Evolutionary conservation across 768 basidiomycete genomes (phyloP), one percentile per base, ranked within the genome.

Genomic region (Tremella yokohamensis): DNA sequence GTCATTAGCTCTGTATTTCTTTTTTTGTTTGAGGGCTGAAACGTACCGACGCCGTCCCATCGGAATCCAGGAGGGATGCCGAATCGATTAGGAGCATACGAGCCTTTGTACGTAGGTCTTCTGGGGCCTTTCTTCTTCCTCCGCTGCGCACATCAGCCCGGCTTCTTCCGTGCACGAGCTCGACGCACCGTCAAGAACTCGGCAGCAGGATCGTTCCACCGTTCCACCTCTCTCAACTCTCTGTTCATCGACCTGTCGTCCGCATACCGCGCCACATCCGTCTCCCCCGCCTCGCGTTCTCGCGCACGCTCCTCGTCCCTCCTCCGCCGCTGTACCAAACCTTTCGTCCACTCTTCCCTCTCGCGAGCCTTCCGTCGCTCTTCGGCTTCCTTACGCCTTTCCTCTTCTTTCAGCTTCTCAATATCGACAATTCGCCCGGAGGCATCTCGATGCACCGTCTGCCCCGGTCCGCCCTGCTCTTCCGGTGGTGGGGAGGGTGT

Each of bases 131-230:
- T 89, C 0, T 81, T 71, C 72, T 75, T 80, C 75, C 60, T 67
- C 54, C 67, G 76, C 61, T 86, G 85, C 29, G 11, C 29, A 34
- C 11, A 6, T 34, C 29, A 34, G 29, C 29, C 11, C 29, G 11
- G 6, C 11, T 11, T 6, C 11, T 11, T 4, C 29, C 4, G 29
- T 11, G 11, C 6, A 9, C 19, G 16, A 50, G n/a, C 9, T 40
- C 16, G 1, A 66, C 85, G 65, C 54, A 94, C 93, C 60, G 88
- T 88, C 61, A 98, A 76, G 80, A 98, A 99, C 19, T 85, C 86
- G 8, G 91, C 89, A 3, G 93, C 94, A n/a, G 96, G 96, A 77
- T 98, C 96, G 70, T 97, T 94, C 92, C 93, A 97, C 15, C 90
- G 75, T 39, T 88, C 86, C 69, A 85, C 84, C 19, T 86, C 82